Base-by-base conservation (phyloP, 176 grass and related monocot genomes). In the Paspalum vaginatum region DNA sequence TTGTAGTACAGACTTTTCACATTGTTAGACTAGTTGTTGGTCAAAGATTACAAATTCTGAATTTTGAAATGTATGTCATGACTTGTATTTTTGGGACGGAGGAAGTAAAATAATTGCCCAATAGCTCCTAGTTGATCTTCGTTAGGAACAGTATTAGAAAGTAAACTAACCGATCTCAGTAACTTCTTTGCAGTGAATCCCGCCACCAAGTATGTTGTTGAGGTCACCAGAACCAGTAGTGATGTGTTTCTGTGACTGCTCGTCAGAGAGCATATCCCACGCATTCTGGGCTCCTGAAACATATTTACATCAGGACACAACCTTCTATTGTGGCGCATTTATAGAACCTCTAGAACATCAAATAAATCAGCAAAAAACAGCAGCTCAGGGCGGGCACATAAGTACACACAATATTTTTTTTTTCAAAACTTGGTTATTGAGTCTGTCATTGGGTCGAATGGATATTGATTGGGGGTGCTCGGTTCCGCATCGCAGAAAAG, bases 191-290 rank as follows among this genome's bases (percentile, higher is more conserved):
- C 92, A 95, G 82, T 89, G 96, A 84, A 98, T 93, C 45, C 92
- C 96, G 63, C 92, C 96, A 89, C 96, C 92, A 76, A 98, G 96
- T 91, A 98, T 91, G 51, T 47, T 41, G 60, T 98, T 88, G 51
- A 98, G 82, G 61, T 86, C 79, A 51, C 79, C 79, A 49, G 88
- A 95, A 63, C 96, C 96, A 78, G 96, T 95, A 76, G 81, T 89
- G 72, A 98, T 95, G 70, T 88, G 90, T 72, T 77, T 95, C 79
- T 84, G 90, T 48, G 90, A 95, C 91, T 93, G 90, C 74, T 98
- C 96, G 6, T 98, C 92, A 58, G 86, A 91, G 65, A 98, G 85
- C 90, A 98, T 95, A 74, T 98, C 96, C 96, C 96, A 98, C 75
- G 92, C 96, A 78, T 91, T 98, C 68, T 91, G 85, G 24, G 84